These are phyloP conservation scores for Pseudoperonospora humuli DNA, from an alignment of 352 stramenopile genomes.

Conservation along the genomic window DNA sequence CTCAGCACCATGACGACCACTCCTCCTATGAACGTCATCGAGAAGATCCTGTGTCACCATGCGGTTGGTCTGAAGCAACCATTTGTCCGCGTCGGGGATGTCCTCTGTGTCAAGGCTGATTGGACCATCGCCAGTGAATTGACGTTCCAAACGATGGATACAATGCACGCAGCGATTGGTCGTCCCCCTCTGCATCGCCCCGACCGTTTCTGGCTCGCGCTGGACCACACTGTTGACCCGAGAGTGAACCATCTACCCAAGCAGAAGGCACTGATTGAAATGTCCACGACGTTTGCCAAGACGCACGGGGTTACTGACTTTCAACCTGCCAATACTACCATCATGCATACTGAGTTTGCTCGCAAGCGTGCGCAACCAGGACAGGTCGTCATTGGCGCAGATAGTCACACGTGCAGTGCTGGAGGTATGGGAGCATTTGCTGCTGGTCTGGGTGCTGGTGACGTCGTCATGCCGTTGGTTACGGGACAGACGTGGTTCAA, in stretches of 20 bases:
- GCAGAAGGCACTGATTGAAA: conserved; percentile 87
- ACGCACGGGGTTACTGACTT: conserved; percentile 69
- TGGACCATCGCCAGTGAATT: conserved; percentile 71
- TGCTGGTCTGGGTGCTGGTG: conserved; percentile 63
- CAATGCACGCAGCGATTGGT: background rate
- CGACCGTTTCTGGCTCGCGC: conserved; percentile 81
- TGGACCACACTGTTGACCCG: conserved; percentile 81
- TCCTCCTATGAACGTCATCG: conserved; percentile 67
- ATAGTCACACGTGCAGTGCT: conserved; percentile 74
- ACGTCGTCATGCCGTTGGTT: conserved; percentile 81
- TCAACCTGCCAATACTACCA: conserved; percentile 80
- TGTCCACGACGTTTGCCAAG: conserved; percentile 74
- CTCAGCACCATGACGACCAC: background rate
- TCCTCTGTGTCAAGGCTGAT: conserved; percentile 61
- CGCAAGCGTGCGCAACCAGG: conserved; percentile 74
- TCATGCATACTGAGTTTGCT: conserved; percentile 85
- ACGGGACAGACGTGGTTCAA: conserved; percentile 86
- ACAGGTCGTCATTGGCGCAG: conserved; percentile 77
- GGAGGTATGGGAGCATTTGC: conserved; percentile 73
- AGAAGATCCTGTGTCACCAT: conserved; percentile 65
- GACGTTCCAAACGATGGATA: conserved; percentile 78
- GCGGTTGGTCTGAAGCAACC: conserved; percentile 21
- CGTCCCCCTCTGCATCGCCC: conserved; percentile 24
- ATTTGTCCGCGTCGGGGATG: conserved; percentile 51
- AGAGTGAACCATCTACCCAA: conserved; percentile 74